Percentiles rank a stretch among this genome's conserved stretches.
phyloP scores from a whole-genome alignment of 805 yeast genomes.

The Zygotorulaspora chibaensis region DNA sequence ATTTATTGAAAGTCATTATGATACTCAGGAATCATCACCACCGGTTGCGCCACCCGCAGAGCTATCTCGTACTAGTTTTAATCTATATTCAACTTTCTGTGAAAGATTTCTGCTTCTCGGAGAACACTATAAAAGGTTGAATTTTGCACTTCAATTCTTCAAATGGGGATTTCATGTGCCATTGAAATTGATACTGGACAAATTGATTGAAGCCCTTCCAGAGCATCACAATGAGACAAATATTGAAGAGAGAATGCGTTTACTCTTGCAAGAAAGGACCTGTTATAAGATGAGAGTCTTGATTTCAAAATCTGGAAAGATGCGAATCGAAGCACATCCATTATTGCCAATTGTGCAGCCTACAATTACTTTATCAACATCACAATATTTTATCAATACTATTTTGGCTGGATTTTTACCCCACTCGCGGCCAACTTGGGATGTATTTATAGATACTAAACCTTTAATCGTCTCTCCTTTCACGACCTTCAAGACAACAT shows the following conservation, averaged over 20 bases:
- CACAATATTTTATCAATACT: constrained; percentile 29
- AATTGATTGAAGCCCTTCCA: constrained; percentile 37
- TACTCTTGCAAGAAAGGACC: constrained; percentile 26
- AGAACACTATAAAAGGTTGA: constrained; percentile 59
- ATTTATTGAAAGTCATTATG: constrained; percentile 5
- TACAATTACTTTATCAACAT: not conserved
- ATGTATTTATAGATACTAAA: constrained; percentile 55
- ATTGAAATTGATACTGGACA: constrained; percentile 39
- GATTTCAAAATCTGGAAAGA: constrained; percentile 36
- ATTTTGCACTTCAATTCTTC: constrained; percentile 52
- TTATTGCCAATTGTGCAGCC: constrained; percentile 20
- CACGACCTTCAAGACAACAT: constrained; percentile 85
- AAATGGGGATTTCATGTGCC: constrained; percentile 44
- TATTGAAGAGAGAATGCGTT: constrained; percentile 15
- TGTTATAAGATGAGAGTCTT: constrained; percentile 49
- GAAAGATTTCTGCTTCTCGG: constrained; percentile 55
- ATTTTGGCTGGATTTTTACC: constrained; percentile 26
- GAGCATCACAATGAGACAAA: constrained; percentile 9
- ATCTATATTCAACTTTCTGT: constrained; percentile 16
- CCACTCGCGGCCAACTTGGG: constrained; percentile 42
- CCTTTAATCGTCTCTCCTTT: constrained; percentile 60
- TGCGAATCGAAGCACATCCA: constrained; percentile 36
- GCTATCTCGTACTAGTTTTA: constrained; percentile 1
- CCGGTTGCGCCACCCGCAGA: constrained; percentile 4
- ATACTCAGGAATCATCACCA: constrained; percentile 18